Evolutionary conservation across 2,329 filamentous ascomycete genomes (phyloP), one percentile per base, ranked within the genome.

Genomic region (Coniochaeta sp.): DNA sequence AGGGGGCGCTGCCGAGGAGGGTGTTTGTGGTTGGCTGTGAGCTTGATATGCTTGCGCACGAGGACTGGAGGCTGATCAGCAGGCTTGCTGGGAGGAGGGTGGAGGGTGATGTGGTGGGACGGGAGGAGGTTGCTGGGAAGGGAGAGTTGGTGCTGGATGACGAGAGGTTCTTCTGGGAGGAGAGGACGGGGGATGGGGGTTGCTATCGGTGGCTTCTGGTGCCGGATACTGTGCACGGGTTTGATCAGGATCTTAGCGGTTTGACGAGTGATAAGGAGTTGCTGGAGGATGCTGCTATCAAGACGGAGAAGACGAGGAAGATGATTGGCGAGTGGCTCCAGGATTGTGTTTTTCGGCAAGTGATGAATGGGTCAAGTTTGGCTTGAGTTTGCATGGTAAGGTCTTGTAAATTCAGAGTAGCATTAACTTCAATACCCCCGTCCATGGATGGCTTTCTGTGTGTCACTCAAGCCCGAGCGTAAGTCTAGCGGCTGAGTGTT

Each of bases 11-110:
- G 33, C 79, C 79, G 6, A 67, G 65, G 19, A 69, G 74, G 52
- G 68, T 81, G 3, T 81, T 77, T 62, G 65, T 79, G 36, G 62
- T 81, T 7, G 76, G 68, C 0, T 72, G 72, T 16, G 77, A 81
- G 69, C 71, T 78, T 59, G 80, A 82, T 65, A 73, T 79, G 67
- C 65, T 80, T 16, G 73, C 72, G 1, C 69, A 73, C 36, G 80
- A 81, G 66, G 71, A 64, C 9, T 77, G 73, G 72, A 64, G 71
- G 31, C 66, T 77, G 67, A 73, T 72, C 24, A 71, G 68, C 59
- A 68, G 65, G 55, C 61, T 77, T 4, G 72, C 72, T 6, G 72
- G 71, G 1, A 65, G 69, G 26, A 62, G 67, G 11, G 65, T 67
- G n/a, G 67, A 72, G 38, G 22, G 65, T n/a, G 68, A 69, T 11